phyloP scores from a whole-genome alignment of 2,329 filamentous ascomycete species.

The Pseudonectria foliicola region DNA sequence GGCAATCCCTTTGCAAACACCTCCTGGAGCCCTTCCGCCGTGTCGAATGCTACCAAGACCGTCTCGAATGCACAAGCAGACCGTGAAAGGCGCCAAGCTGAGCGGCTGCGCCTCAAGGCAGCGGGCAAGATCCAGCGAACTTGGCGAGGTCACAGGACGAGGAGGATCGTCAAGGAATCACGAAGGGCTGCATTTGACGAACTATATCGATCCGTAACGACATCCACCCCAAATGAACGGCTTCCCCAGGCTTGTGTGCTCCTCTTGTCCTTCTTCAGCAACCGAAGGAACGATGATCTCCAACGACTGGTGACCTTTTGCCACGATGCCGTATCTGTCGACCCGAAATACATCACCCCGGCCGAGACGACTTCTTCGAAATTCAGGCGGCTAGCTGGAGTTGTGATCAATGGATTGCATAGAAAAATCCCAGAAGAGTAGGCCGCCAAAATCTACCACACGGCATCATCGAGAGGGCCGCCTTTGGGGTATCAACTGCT shows the following conservation, averaged over 20 bases:
- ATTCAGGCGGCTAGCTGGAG: constrained; percentile 27
- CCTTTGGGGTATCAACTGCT: constrained; percentile 2
- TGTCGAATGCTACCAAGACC: constrained; percentile 64
- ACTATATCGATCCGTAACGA: constrained; percentile 39
- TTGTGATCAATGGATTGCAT: constrained; percentile 30
- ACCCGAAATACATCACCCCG: constrained; percentile 29
- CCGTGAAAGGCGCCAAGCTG: constrained; percentile 69
- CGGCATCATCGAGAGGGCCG: no score
- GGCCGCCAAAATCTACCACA: constrained; percentile 2
- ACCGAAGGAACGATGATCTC: constrained; percentile 38
- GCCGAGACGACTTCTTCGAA: constrained; percentile 22
- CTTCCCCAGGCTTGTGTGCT: constrained; percentile 38
- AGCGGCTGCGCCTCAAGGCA: constrained; percentile 70
- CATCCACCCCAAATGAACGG: constrained; percentile 27
- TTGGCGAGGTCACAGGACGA: constrained; percentile 71
- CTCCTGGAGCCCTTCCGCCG: constrained; percentile 48
- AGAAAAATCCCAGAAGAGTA: constrained; percentile 17
- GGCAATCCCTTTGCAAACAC: constrained; percentile 70
- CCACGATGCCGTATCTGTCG: constrained; percentile 33
- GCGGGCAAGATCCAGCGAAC: constrained; percentile 66
- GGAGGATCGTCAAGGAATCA: constrained; percentile 48
- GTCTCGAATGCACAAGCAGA: constrained; percentile 84
- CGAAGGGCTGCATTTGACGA: constrained; percentile 59
- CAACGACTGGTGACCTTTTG: constrained; percentile 40
- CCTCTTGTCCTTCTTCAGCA: constrained; percentile 43